A percentile compares a stretch with the other conserved stretches of the same genome.
These are phyloP conservation scores for Dioszegia crocea DNA, from an alignment of 768 basidiomycete genomes.

Conservation along the genomic window DNA sequence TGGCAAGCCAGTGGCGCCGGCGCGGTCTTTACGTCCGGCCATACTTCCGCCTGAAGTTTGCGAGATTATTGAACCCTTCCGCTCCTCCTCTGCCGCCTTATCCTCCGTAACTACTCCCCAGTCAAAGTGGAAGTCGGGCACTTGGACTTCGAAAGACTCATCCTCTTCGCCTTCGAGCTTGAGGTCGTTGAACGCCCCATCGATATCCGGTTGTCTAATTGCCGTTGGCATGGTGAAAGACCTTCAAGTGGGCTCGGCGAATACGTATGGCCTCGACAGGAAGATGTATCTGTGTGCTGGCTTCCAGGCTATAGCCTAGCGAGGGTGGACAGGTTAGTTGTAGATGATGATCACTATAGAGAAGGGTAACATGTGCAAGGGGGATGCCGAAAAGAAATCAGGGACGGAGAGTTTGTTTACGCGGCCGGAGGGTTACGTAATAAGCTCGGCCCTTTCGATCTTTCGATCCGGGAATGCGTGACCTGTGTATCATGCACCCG, in stretches of 20 bases:
- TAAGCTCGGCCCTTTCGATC: background rate
- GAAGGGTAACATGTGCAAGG: background rate
- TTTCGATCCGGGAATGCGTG: background rate
- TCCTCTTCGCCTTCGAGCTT: constrained; percentile 28
- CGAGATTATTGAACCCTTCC: background rate
- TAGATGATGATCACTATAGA: background rate
- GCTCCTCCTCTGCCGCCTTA: constrained; percentile 3
- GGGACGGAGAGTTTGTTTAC: constrained; percentile 3
- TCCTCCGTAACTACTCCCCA: constrained; percentile 28
- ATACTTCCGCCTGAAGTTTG: background rate
- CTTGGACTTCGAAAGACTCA: constrained; percentile 29
- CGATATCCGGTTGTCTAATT: background rate
- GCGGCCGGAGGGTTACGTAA: background rate
- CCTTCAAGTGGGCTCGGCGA: too few relatives aligned
- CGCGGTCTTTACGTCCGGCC: background rate
- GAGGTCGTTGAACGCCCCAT: constrained; percentile 4
- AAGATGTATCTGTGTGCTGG: too few relatives aligned
- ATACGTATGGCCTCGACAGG: background rate
- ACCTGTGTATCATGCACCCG: too few relatives aligned
- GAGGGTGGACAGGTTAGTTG: background rate
- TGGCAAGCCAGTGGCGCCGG: background rate
- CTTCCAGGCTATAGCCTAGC: background rate
- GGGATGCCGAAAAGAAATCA: constrained; percentile 9
- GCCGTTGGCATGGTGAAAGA: background rate
- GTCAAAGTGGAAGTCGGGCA: constrained; percentile 43